Percentiles rank a stretch among this genome's conserved stretches.
These are phyloP conservation scores for Wickerhamomyces subpelliculosus DNA, from an alignment of 805 yeast genomes.

Conservation along the genomic window DNA sequence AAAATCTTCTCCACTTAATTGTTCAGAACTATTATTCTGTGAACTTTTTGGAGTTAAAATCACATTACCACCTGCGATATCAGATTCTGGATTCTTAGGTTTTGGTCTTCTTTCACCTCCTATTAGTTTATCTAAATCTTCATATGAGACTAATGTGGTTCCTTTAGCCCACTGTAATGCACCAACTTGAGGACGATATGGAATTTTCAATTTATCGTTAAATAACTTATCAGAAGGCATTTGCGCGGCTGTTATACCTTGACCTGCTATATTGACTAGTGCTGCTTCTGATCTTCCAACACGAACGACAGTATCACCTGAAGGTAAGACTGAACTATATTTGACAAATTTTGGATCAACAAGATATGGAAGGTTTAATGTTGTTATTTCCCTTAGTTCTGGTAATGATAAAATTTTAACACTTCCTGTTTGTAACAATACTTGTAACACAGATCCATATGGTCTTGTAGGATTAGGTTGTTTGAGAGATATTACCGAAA, in stretches of 20 bases:
- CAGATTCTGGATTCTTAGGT: slow-evolving; percentile 53
- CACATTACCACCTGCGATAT: slow-evolving; percentile 40
- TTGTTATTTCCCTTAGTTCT: slow-evolving; percentile 50
- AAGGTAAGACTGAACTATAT: slow-evolving; percentile 40
- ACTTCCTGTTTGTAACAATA: slow-evolving; percentile 39
- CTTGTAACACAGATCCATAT: slow-evolving; percentile 41
- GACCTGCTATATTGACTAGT: slow-evolving; percentile 43
- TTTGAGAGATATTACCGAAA: slow-evolving; percentile 33
- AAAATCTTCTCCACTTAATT: slow-evolving; percentile 17
- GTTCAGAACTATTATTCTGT: slow-evolving; percentile 13
- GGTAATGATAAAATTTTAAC: slow-evolving; percentile 49
- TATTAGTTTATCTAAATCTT: slow-evolving; percentile 58
- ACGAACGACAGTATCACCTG: slow-evolving; percentile 55
- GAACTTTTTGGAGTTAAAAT: slow-evolving; percentile 11
- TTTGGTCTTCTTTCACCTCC: slow-evolving; percentile 71
- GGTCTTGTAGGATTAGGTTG: slow-evolving; percentile 17
- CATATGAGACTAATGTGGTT: slow-evolving; percentile 47
- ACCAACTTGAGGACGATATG: slow-evolving; percentile 74
- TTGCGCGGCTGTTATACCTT: slow-evolving; percentile 22
- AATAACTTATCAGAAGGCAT: slow-evolving; percentile 51
- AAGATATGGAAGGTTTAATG: slow-evolving; percentile 36
- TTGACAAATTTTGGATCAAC: slow-evolving; percentile 32
- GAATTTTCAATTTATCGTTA: slow-evolving; percentile 59
- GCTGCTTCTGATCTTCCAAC: slow-evolving; percentile 48
- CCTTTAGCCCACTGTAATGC: slow-evolving; percentile 87